Evolutionary conservation across 169 alveolate genomes (phyloP).

Genomic region (Nephromyces sp.): DNA sequence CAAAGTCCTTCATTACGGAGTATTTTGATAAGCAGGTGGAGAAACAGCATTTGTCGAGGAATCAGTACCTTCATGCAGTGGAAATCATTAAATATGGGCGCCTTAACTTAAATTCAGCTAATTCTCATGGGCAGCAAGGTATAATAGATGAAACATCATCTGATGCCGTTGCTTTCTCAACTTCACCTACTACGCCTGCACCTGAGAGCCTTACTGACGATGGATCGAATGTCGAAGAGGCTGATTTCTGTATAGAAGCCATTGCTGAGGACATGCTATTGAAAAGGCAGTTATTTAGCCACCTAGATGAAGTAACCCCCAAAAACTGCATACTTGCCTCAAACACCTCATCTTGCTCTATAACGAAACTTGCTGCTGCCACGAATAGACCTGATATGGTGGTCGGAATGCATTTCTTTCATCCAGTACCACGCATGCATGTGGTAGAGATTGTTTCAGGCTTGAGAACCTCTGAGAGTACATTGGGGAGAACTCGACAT

Average conservation of each 20-base stretch:
- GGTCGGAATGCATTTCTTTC: constrained; percentile 84
- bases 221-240: constrained; percentile 43
- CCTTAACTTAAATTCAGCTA: no score
- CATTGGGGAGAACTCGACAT: constrained; percentile 41
- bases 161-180: constrained; percentile 20
- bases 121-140: no score
- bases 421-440: constrained; percentile 82
- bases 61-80: no score
- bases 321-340: constrained; percentile 61
- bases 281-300: constrained; percentile 42
- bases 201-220: constrained; percentile 18
- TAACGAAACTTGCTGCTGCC: constrained; percentile 67
- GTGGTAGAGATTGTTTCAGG: constrained; percentile 66
- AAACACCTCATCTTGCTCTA: constrained; percentile 70
- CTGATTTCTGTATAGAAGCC: constrained; percentile 49
- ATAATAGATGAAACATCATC: constrained; percentile 18
- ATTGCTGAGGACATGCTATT: constrained; percentile 56
- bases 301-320: constrained; percentile 35
- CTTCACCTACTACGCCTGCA: neutral
- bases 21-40: constrained; percentile 60
- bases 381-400: constrained; percentile 56
- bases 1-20: constrained; percentile 38
- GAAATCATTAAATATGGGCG: no score
- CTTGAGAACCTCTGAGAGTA: constrained; percentile 53
- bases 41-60: constrained; percentile 44